A percentile compares a stretch with the other conserved stretches of the same genome.
Conservation (phyloP, 306 rosid genomes). For the Alnus glutinosa region DNA sequence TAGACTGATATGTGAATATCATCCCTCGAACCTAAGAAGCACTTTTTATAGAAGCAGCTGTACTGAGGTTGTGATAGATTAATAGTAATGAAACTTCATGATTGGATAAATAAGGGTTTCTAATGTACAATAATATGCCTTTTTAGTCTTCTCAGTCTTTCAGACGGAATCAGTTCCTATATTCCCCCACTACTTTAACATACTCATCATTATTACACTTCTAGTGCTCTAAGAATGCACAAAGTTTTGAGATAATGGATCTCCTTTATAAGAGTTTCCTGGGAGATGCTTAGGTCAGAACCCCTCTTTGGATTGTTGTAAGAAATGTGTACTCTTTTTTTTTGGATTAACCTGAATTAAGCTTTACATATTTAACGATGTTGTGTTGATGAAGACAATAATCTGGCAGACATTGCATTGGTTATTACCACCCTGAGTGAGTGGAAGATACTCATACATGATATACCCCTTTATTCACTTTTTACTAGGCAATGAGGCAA, state of each 20-base stretch:
- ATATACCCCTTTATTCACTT: slow-evolving; percentile 5
- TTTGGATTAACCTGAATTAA: not conserved
- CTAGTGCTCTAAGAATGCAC: slow-evolving; percentile 18
- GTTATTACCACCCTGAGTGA: not conserved
- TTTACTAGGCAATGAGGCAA: slow-evolving; percentile 62
- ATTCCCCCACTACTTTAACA: slow-evolving; percentile 9
- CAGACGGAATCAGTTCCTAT: slow-evolving; percentile 22
- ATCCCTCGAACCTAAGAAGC: slow-evolving; percentile 14
- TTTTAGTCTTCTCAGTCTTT: slow-evolving; percentile 17
- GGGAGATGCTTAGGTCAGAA: slow-evolving; percentile 26
- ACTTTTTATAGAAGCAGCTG: slow-evolving; percentile 8
- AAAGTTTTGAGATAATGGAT: slow-evolving; percentile 17
- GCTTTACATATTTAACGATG: not conserved
- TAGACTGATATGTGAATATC: not conserved
- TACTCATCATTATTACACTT: slow-evolving; percentile 5
- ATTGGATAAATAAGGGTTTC: slow-evolving; percentile 8
- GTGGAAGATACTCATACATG: not conserved
- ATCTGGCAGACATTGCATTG: not conserved
- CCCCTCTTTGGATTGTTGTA: not conserved
- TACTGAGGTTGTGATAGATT: slow-evolving; percentile 18
- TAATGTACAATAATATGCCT: not conserved
- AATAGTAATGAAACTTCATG: slow-evolving; percentile 11
- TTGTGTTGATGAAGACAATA: not conserved
- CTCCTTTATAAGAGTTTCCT: slow-evolving; percentile 16
- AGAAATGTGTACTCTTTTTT: not conserved